phyloP scores from a whole-genome alignment of 306 rosid genomes.

The Lagenaria siceraria region DNA sequence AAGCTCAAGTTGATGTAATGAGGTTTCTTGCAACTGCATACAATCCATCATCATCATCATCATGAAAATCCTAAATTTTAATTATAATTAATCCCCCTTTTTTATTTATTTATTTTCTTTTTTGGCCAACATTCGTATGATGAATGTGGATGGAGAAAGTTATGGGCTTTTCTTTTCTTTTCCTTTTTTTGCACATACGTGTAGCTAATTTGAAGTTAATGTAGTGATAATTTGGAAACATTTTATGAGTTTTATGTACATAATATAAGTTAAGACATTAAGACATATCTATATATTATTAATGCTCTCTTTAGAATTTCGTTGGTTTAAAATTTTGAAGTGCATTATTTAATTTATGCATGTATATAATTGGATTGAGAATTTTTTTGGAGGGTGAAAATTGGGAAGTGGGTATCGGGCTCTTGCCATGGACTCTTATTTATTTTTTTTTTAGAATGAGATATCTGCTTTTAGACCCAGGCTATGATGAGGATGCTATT shows the following conservation, averaged over 20 bases:
- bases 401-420: too few relatives aligned
- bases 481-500: too few relatives aligned
- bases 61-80: constrained; percentile 10
- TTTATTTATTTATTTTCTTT: background rate
- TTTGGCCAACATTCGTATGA: background rate
- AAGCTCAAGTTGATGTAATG: constrained; percentile 83
- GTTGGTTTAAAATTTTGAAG: background rate
- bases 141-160: constrained; percentile 5
- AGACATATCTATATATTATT: background rate
- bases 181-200: background rate
- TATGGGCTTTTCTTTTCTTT: background rate
- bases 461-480: too few relatives aligned
- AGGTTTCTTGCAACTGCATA: constrained; percentile 39
- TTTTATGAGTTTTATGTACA: background rate
- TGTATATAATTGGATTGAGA: background rate
- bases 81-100: background rate
- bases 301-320: background rate
- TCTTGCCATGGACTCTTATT: too few relatives aligned
- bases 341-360: background rate
- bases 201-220: background rate
- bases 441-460: too few relatives aligned
- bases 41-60: background rate
- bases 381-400: background rate
- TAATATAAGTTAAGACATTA: background rate
- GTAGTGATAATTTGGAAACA: background rate